Percentiles rank a stretch among this genome's conserved stretches.
These are phyloP conservation scores for Lycium ferocissimum DNA, from an alignment of 257 asterid species.

Conservation along the genomic window DNA sequence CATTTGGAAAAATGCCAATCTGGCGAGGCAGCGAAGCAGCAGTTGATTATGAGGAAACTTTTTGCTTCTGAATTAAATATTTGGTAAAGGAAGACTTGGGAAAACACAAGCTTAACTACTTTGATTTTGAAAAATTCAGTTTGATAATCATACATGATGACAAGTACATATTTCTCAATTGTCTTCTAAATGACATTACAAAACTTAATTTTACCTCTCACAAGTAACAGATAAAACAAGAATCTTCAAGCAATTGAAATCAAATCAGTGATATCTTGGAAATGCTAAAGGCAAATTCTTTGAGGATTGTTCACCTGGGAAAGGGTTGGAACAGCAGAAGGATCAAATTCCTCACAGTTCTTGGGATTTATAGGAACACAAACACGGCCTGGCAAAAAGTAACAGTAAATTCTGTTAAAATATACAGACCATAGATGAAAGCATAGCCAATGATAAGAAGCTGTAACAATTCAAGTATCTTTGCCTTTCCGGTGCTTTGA, in stretches of 20 bases:
- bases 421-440: neutral
- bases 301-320: constrained; percentile 49
- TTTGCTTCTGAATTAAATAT: neutral
- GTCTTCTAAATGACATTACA: neutral
- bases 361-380: constrained; percentile 93
- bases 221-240: neutral
- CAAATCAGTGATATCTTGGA: constrained; percentile 10
- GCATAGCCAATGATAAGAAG: constrained; percentile 4
- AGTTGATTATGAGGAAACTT: neutral
- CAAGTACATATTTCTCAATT: neutral
- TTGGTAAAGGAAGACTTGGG: neutral
- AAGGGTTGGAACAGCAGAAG: constrained; percentile 84
- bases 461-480: constrained; percentile 16
- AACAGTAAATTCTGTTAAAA: neutral
- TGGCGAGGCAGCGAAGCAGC: neutral
- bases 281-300: neutral
- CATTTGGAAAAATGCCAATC: neutral
- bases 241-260: constrained; percentile 13
- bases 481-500: neutral
- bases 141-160: neutral
- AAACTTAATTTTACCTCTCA: neutral
- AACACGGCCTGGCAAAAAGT: constrained; percentile 68
- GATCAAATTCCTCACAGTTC: constrained; percentile 85
- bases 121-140: neutral
- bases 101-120: neutral